A percentile compares a stretch with the other conserved stretches of the same genome.
Evolutionary conservation across 345 rosid genomes (phyloP).

Genomic region (Ailanthus altissimus): DNA sequence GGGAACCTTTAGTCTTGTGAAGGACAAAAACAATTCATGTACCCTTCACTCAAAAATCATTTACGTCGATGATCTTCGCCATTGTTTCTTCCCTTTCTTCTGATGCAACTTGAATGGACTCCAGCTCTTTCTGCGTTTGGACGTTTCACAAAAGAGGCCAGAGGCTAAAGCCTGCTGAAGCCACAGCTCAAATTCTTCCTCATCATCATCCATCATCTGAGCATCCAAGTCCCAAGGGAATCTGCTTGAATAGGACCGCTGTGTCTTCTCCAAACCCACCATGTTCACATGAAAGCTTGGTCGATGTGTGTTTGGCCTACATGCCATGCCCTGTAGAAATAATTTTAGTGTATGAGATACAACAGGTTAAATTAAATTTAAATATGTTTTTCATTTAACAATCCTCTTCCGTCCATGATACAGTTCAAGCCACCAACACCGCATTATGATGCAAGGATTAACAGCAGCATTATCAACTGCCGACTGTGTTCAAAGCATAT

Average conservation of each 20-base stretch:
- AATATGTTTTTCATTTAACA: not conserved
- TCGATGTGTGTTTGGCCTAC: slow-evolving; percentile 95
- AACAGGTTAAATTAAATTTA: not conserved
- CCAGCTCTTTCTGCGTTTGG: slow-evolving; percentile 91
- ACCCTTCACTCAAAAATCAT: not conserved
- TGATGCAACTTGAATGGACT: slow-evolving; percentile 87
- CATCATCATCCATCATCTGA: slow-evolving; percentile 89
- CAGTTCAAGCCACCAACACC: not conserved
- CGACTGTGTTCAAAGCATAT: not conserved
- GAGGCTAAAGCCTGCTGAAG: slow-evolving; percentile 88
- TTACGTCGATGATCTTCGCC: slow-evolving; percentile 85
- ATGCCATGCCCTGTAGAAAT: slow-evolving; percentile 78
- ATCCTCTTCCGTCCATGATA: not conserved
- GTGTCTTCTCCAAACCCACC: slow-evolving; percentile 88
- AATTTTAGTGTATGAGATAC: slow-evolving; percentile 6
- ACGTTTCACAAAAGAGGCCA: slow-evolving; percentile 87
- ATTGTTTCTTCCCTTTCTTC: slow-evolving; percentile 82
- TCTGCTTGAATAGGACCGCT: slow-evolving; percentile 77
- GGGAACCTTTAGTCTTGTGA: not conserved
- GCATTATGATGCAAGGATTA: not conserved
- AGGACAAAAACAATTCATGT: not conserved
- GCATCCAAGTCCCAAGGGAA: slow-evolving; percentile 92
- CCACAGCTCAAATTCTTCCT: slow-evolving; percentile 89
- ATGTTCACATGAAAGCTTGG: slow-evolving; percentile 96
- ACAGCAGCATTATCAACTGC: not conserved